Percentiles rank a stretch among this genome's conserved stretches.
Conservation (phyloP, 495 filamentous ascomycete species). For the Neurospora sp. region DNA sequence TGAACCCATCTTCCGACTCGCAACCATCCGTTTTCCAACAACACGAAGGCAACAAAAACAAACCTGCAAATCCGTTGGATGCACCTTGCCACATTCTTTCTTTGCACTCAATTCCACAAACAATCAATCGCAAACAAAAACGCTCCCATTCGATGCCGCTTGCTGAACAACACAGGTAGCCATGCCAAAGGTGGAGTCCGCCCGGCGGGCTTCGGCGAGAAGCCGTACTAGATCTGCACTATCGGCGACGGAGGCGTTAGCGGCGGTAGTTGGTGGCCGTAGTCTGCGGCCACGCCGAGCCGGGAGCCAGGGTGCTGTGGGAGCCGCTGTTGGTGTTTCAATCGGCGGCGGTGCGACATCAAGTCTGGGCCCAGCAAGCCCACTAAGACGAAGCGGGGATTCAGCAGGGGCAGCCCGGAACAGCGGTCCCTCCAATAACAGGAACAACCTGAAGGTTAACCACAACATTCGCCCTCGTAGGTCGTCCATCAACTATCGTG, state of each 20-base stretch:
- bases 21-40: not conserved
- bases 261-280: not conserved
- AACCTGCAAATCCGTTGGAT: not conserved
- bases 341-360: not conserved
- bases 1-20: not conserved
- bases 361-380: not conserved
- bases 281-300: not conserved
- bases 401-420: not conserved
- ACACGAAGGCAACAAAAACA: not conserved
- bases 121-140: not conserved
- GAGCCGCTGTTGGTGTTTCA: not conserved
- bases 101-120: not conserved
- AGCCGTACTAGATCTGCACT: not conserved
- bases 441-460: not conserved
- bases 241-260: not conserved
- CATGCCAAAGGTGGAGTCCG: not conserved
- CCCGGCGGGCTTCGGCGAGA: not conserved
- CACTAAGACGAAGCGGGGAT: not conserved
- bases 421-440: not conserved
- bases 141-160: not conserved
- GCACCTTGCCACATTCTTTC: not conserved
- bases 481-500: not conserved
- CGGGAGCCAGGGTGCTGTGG: not conserved
- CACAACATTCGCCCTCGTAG: not conserved
- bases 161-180: not conserved